A percentile compares a stretch with the other conserved stretches of the same genome.
phyloP scores from a whole-genome alignment of 257 asterid genomes.

The Solanum ossicruentum region DNA sequence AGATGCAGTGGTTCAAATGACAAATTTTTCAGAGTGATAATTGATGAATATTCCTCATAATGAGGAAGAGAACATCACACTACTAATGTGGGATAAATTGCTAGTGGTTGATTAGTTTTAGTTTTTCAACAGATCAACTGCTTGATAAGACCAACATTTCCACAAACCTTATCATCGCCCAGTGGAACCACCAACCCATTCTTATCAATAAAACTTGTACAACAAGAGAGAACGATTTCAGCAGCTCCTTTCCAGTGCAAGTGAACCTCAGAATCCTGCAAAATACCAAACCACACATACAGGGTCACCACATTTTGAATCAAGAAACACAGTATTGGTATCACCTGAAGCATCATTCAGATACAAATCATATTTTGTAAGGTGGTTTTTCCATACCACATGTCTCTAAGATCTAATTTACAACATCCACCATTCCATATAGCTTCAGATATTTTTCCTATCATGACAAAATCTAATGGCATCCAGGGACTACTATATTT shows the following conservation, averaged over 20 bases:
- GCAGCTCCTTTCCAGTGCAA: slow-evolving; percentile 98
- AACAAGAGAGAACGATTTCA: slow-evolving; percentile 68
- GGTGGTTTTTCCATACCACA: background rate
- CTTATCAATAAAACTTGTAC: slow-evolving; percentile 56
- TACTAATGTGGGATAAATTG: background rate
- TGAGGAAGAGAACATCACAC: background rate
- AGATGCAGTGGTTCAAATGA: background rate
- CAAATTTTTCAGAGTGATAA: background rate
- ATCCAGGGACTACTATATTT: background rate
- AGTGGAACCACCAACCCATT: slow-evolving; percentile 40
- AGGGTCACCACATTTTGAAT: background rate
- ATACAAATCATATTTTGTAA: background rate
- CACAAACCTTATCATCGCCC: slow-evolving; percentile 64
- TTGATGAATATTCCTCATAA: background rate
- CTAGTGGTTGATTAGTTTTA: background rate
- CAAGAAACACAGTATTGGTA: background rate
- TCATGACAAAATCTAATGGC: background rate
- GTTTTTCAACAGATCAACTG: background rate
- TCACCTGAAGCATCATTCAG: background rate
- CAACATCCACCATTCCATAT: background rate
- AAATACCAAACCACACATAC: background rate
- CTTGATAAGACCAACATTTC: background rate
- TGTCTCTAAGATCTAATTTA: background rate
- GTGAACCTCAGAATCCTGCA: slow-evolving; percentile 62
- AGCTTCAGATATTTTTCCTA: background rate